Evolutionary conservation across 1,284 basidiomycete genomes (phyloP), one percentile per base, ranked within the genome.

Genomic region (Entoloma clypeatum): DNA sequence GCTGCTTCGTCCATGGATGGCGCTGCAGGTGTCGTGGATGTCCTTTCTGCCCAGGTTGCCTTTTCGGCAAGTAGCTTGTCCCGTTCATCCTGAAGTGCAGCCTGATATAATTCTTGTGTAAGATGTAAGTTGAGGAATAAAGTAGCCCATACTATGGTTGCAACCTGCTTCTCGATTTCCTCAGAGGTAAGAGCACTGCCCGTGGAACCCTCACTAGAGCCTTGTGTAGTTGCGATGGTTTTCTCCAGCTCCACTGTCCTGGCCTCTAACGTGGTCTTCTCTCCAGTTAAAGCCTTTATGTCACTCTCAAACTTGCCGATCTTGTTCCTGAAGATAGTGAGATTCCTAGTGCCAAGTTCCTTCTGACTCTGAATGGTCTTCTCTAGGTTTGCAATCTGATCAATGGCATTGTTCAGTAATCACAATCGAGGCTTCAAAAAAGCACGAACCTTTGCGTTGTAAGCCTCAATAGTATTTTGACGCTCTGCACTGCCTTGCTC

Each of bases 31-130:
- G 48, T 39, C 9, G 56, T 29, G 39, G 60, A 53, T 21, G 43
- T 43, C 24, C 24, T 54, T 46, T 24, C 54, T 17, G 52, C 51
- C 73, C 68, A 75, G 6, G 65, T 56, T 29, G 72, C 69, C 55
- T 78, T 86, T 53, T 86, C 83, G 1, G 68, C 68, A 17, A 79
- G 59, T 3, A 86, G 59, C 36, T 63, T 67, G 49, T 86, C 81
- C 22, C 77, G 68, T 54, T 87, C 83, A 24, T 70, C 68, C 22
- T 63, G 70, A n/a, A 86, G 57, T 24, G 68, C 51, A 36, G 71
- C 63, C 84, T 86, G 31, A 2, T n/a, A n/a, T 43, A 14, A 39
- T 25, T 21, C 21, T n/a, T 18, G 39, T 13, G 43, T 30, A 10
- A 13, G 33, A 9, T 26, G n/a, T 21, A 16, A n/a, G 7, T 7